phyloP scores from a whole-genome alignment of 2,329 filamentous ascomycete species.

The Hirsutella rhossiliensis region DNA sequence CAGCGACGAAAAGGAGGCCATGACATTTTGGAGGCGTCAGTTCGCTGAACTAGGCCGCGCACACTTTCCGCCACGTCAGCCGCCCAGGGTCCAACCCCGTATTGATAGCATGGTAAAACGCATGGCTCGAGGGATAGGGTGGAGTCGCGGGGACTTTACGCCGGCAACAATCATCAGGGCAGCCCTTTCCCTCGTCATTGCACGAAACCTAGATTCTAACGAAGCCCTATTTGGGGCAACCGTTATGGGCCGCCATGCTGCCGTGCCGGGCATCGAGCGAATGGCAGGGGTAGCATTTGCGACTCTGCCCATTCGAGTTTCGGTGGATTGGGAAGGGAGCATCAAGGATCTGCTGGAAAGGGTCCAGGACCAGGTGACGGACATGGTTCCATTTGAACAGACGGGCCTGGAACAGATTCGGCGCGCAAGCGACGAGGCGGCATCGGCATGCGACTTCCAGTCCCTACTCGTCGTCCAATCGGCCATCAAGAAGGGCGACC shows the following conservation, averaged over 20 bases:
- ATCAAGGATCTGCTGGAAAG: background rate
- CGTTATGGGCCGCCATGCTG: background rate
- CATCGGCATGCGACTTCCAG: background rate
- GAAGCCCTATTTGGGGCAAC: background rate
- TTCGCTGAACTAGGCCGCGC: background rate
- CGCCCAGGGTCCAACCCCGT: background rate
- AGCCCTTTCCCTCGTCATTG: background rate
- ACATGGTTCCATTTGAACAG: constrained; percentile 1
- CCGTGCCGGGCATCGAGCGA: background rate
- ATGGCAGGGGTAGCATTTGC: background rate
- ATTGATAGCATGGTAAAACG: background rate
- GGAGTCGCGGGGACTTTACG: background rate
- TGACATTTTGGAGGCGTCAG: background rate
- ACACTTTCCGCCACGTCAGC: background rate
- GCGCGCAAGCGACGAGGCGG: background rate
- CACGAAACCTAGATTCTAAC: background rate
- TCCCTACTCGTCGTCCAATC: background rate
- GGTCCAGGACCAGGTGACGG: background rate
- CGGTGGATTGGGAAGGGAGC: background rate
- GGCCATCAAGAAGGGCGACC: background rate
- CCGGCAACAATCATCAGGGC: background rate
- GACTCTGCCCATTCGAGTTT: background rate
- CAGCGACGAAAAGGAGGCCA: background rate
- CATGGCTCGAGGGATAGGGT: background rate
- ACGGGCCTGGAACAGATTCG: background rate